These are phyloP conservation scores for Chaetomium globosum DNA, from an alignment of 2,329 filamentous ascomycete genomes.

Conservation along the genomic window DNA sequence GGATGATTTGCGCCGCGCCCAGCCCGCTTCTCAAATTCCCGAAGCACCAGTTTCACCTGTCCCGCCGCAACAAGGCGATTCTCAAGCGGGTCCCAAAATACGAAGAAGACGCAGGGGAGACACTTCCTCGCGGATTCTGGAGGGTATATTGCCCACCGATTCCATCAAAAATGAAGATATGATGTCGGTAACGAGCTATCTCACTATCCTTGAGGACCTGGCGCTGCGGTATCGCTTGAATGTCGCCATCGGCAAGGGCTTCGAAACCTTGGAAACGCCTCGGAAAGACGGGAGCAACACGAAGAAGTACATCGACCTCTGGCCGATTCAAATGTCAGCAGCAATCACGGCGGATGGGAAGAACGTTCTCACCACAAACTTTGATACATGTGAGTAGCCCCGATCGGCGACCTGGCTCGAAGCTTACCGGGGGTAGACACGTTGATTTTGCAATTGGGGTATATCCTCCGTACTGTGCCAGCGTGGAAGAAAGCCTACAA, in stretches of 20 bases:
- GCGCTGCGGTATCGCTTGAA: constrained; percentile 78
- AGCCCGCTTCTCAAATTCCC: constrained; percentile 60
- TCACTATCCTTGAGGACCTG: constrained; percentile 81
- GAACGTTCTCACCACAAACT: constrained; percentile 79
- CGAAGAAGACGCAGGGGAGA: constrained; percentile 52
- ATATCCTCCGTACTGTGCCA: constrained; percentile 78
- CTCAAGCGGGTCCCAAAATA: constrained; percentile 41
- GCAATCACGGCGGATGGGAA: constrained; percentile 70
- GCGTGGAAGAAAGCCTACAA: constrained; percentile 75
- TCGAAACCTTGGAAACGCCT: constrained; percentile 74
- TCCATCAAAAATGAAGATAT: constrained; percentile 67
- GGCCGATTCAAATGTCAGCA: constrained; percentile 93
- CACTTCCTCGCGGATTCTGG: constrained; percentile 58
- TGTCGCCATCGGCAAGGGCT: constrained; percentile 81
- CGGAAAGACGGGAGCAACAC: constrained; percentile 57
- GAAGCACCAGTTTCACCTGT: constrained; percentile 45
- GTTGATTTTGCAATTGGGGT: constrained; percentile 82
- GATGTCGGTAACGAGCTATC: constrained; percentile 72
- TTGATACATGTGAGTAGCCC: constrained; percentile 73
- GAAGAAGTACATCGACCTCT: constrained; percentile 83
- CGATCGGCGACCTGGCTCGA: background rate
- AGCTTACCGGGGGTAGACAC: constrained; percentile 54
- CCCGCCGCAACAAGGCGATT: constrained; percentile 29
- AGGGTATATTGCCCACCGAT: constrained; percentile 68
- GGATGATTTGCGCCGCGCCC: constrained; percentile 68